Base-by-base conservation (phyloP, 495 filamentous ascomycete genomes). In the Collariella sp. region DNA sequence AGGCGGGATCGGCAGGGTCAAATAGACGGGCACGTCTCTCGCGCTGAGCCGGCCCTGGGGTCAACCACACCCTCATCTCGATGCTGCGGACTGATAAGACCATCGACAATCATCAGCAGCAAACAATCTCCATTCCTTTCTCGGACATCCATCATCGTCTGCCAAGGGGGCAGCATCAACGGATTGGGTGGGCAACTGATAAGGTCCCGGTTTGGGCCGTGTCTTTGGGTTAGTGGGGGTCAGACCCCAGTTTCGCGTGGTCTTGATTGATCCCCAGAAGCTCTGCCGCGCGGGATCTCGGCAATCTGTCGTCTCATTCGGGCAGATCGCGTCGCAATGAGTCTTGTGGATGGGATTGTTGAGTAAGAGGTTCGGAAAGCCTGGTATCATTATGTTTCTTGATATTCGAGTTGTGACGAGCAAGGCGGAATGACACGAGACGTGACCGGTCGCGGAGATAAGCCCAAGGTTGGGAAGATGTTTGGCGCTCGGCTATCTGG, bases 1-100 rank as follows among this genome's bases (percentile, higher is more conserved):
- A 24, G 16, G 62, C 40, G 63, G 63, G 59, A 58, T 50, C 44
- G 43, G 51, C 47, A 59, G 53, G 53, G 54, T 62, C 41, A 66
- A 64, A 66, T 64, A 66, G 22, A n/a, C 22, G 5, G 29, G 24
- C 24, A 15, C 4, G 52, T 35, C 35, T 5, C 43, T 13, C 23
- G 43, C 16, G 42, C 42, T 44, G 10, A 29, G 23, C 20, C 34
- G 20, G 36, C 23, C 19, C 18, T 11, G 16, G 3, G 35, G 35
- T 3, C 16, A 11, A 2, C 18, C 35, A 36, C 31, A 3, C 39
- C 39, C 19, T 23, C 38, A 13, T 35, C 39, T 5, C 10, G 10
- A 11, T 35, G 24, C 38, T 52, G 49, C 49, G 34, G 2, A 23
- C 38, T 43, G 49, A 52, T 52, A 52, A 52, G 49, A 52, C 49